phyloP scores from a whole-genome alignment of 257 asterid species.

The Cordia subcordata region DNA sequence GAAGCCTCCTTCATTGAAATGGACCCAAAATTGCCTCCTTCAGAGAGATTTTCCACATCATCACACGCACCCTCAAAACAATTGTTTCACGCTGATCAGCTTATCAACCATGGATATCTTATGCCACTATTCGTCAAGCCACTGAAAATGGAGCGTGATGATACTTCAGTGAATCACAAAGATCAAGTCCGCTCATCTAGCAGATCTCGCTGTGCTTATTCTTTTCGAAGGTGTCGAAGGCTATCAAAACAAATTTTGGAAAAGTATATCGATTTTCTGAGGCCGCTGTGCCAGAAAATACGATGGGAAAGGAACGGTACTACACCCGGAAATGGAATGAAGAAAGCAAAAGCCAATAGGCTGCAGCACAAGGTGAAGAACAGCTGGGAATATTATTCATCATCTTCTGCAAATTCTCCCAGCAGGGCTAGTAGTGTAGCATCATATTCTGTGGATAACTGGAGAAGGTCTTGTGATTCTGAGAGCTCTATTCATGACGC shows the following conservation, averaged over 20 bases:
- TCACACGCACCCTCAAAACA: conserved; percentile 38
- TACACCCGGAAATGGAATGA: conserved; percentile 19
- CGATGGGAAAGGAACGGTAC: conserved; percentile 20
- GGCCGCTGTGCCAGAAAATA: conserved; percentile 41
- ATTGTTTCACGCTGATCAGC: conserved; percentile 62
- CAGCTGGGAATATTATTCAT: conserved; percentile 22
- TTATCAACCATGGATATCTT: conserved; percentile 61
- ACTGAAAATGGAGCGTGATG: conserved; percentile 5
- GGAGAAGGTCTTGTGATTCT: conserved; percentile 83
- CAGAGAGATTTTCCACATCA: conserved; percentile 57
- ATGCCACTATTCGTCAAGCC: conserved; percentile 38
- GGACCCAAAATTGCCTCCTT: conserved; percentile 85
- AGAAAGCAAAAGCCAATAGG: background rate
- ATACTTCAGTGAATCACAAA: conserved; percentile 7
- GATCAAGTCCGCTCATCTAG: conserved; percentile 11
- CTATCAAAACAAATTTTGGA: conserved; percentile 41
- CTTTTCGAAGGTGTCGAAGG: conserved; percentile 49
- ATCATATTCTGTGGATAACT: conserved; percentile 42
- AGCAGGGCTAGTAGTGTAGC: conserved; percentile 63
- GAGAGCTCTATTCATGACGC: conserved; percentile 91
- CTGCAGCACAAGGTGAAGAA: conserved; percentile 4
- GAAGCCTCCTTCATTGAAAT: conserved; percentile 73
- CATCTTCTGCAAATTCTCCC: conserved; percentile 50
- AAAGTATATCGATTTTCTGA: conserved; percentile 45
- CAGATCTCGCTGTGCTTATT: conserved; percentile 25